Conservation (phyloP, 2,329 filamentous ascomycete species). For the Penicillium sp. region DNA sequence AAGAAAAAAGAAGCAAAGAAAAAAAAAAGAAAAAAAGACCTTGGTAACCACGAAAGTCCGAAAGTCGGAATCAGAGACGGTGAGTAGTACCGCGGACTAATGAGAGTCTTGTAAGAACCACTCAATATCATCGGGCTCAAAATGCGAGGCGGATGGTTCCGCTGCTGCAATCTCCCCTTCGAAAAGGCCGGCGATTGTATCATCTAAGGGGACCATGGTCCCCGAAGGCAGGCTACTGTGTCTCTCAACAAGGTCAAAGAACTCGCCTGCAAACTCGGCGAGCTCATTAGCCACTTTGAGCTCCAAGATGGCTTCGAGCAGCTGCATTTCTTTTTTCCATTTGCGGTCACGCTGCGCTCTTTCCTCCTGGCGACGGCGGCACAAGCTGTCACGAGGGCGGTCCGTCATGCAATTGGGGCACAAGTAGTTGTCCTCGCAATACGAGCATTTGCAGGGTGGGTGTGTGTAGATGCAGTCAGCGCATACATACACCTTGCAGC, state of each 20-base stretch:
- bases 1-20: neutral
- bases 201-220: neutral
- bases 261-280: constrained; percentile 42
- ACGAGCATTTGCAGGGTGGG: constrained; percentile 46
- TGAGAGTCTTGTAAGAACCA: constrained; percentile 16
- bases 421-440: constrained; percentile 44
- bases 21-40: neutral
- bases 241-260: constrained; percentile 35
- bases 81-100: constrained; percentile 3
- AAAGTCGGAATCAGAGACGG: neutral
- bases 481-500: constrained; percentile 48
- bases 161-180: constrained; percentile 4
- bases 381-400: constrained; percentile 40
- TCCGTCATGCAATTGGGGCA: constrained; percentile 45
- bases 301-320: constrained; percentile 41
- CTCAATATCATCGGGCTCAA: constrained; percentile 9
- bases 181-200: constrained; percentile 4
- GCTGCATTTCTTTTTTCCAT: constrained; percentile 42
- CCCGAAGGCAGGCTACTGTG: neutral
- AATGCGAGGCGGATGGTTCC: constrained; percentile 8
- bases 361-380: constrained; percentile 41
- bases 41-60: neutral
- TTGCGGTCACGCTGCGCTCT: constrained; percentile 39
- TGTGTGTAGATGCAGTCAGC: constrained; percentile 42
- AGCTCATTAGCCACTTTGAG: constrained; percentile 44